Base-by-base conservation (phyloP, 305 asterid species). In the Stenogyne calaminthoides region DNA sequence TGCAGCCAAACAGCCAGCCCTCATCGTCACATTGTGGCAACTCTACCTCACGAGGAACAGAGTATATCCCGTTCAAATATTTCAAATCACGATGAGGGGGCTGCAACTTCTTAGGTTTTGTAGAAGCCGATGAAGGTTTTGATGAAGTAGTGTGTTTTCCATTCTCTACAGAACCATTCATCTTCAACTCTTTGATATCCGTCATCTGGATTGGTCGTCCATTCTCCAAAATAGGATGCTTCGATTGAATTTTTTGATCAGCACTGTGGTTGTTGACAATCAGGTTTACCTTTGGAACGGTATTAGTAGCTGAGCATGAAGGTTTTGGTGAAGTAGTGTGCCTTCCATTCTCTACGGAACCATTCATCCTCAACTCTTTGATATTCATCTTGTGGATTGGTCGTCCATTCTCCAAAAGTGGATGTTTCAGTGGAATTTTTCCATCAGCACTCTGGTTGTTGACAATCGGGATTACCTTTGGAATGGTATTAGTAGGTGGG, bases 61-160 rank as follows among this genome's bases (percentile, higher is more conserved):
- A 12, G 46, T 83, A 87, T 63, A 87, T 82, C 67, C 68, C 57
- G 72, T 79, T 71, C 74, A 88, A 71, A 73, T 82, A 82, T 52
- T 80, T 82, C 75, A 71, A 62, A 81, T 85, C 90, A 4, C 88
- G 93, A 82, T 88, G 90, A 36, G 88, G 82, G 19, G 82, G 81
- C 56, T 79, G 78, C 77, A 52, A 55, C 34, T 55, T 20, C 79
- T 76, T 83, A 8, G 39, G 34, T 69, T 76, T 71, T 20, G 61
- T 54, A 64, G 82, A 34, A 51, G 74, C 72, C 57, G 78, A 70
- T 29, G n/a, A n/a, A n/a, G n/a, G n/a, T n/a, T n/a, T n/a, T n/a
- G n/a, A n/a, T n/a, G 83, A 8, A 7, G 29, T 25, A 25, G 29
- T 46, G 55, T 20, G 10, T n/a, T 62, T 58, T 54, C 72, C 76